Evolutionary conservation across 768 basidiomycete genomes (phyloP), one percentile per base, ranked within the genome.

Genomic region (Psilocybe azurescens): DNA sequence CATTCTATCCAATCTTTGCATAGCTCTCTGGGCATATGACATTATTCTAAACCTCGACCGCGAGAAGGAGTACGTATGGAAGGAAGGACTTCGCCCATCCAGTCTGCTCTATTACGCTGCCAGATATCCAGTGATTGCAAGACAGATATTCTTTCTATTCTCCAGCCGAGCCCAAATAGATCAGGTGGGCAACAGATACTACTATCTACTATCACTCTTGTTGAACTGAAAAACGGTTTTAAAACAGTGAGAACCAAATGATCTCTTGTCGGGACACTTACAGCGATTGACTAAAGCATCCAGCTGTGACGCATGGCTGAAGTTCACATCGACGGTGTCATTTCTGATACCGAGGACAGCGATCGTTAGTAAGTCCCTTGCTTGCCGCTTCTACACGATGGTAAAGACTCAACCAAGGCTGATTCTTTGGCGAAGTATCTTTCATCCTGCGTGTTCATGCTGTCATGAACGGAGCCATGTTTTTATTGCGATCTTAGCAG

Each of bases 11-110:
- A 16, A 5, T 7, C n/a, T n/a, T 5, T 44, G 14, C 41, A 5
- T 44, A 49, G 56, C 54, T 3, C 54, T 56, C 16, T 56, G 54
- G 54, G 39, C 38, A 38, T 56, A 39, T 29, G 54, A 56, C 54
- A 20, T 56, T 14, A 28, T 56, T 33, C 14, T 56, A 11, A 56
- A 56, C 54, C 54, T 56, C 41, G 54, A 56, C 36, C 30, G 39
- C 20, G 54, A 56, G 38, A n/a, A 41, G 39, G 24, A 38, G 38
- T 28, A 33, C 18, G 39, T 56, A 9, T 56, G 54, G 54, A 56
- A 44, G 16, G 54, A 56, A 46, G 41, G 41, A 44, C 54, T 56
- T 9, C 38, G 54, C 11, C 36, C 38, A n/a, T 56, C 54, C 33
- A 56, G 54, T 28, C 24, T 56, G 38, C 39, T 56, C 5, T 56